Evolutionary conservation across 2,329 filamentous ascomycete genomes (phyloP).

Genomic region (Chrysosporium keratinophilum): DNA sequence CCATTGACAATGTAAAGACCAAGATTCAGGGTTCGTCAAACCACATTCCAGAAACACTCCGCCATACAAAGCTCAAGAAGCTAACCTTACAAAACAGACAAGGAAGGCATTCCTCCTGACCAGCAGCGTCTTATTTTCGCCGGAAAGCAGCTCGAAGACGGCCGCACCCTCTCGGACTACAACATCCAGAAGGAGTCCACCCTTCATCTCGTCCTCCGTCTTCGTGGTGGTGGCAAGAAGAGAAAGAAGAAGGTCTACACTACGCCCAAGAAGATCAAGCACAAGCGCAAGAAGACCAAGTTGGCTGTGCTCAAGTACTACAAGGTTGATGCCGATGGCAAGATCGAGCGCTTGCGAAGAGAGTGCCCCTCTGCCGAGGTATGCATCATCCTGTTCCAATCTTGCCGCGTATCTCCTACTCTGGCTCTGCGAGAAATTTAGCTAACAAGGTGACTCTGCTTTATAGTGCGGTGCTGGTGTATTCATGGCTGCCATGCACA

Average conservation of each 20-base stretch:
- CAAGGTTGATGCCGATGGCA: slow-evolving; percentile 99
- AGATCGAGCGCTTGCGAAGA: slow-evolving; percentile 97
- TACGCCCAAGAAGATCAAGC: slow-evolving; percentile 99
- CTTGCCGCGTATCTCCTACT: not conserved
- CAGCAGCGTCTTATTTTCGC: slow-evolving; percentile 99
- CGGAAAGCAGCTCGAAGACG: slow-evolving; percentile 99
- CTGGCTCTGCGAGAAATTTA: not conserved
- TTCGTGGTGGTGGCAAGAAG: slow-evolving; percentile 99
- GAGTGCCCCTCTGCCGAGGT: slow-evolving; percentile 91
- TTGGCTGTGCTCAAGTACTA: slow-evolving; percentile 99
- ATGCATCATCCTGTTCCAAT: slow-evolving; percentile 38
- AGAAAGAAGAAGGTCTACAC: slow-evolving; percentile 99
- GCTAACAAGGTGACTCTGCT: slow-evolving; percentile 28
- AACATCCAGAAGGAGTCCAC: slow-evolving; percentile 99
- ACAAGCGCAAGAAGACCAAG: slow-evolving; percentile 99
- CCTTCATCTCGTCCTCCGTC: slow-evolving; percentile 93
- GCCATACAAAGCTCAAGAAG: not conserved
- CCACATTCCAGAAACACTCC: not conserved
- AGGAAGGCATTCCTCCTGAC: slow-evolving; percentile 98
- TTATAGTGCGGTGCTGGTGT: slow-evolving; percentile 92
- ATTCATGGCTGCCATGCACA: slow-evolving; percentile 99
- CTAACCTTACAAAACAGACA: slow-evolving; percentile 50
- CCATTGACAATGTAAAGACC: slow-evolving; percentile 99
- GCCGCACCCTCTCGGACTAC: slow-evolving; percentile 98
- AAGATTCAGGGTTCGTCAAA: slow-evolving; percentile 61